Percentiles rank a stretch among this genome's conserved stretches.
Conservation (phyloP, 148 eudicot genomes). For the Persicaria tinctoria region DNA sequence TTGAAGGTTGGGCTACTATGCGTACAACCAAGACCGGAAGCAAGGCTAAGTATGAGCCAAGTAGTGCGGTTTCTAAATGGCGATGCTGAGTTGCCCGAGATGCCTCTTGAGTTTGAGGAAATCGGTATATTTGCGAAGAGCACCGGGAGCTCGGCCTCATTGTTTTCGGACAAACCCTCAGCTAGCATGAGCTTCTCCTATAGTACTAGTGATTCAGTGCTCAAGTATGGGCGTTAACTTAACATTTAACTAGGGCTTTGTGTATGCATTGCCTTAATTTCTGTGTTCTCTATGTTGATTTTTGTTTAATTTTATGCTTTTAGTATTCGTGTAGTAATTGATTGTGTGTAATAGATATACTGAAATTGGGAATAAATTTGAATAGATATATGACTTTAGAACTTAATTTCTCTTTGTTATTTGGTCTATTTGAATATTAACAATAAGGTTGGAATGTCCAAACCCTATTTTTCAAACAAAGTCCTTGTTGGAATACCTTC, state of each 20-base stretch:
- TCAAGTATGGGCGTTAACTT: not conserved
- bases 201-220: not conserved
- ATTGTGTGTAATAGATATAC: not conserved
- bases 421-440: no score
- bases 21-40: slow-evolving; percentile 19
- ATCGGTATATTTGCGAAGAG: not conserved
- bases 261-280: not conserved
- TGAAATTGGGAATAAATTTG: not conserved
- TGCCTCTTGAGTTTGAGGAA: not conserved
- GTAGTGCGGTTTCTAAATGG: slow-evolving; percentile 27
- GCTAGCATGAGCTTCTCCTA: not conserved
- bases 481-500: no score
- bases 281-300: not conserved
- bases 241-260: not conserved
- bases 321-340: not conserved
- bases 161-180: not conserved
- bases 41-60: slow-evolving; percentile 39
- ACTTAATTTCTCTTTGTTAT: no score
- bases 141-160: not conserved
- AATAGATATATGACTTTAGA: not conserved
- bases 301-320: not conserved
- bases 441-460: no score
- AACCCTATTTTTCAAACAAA: no score
- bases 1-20: slow-evolving; percentile 34
- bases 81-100: slow-evolving; percentile 1